phyloP scores from a whole-genome alignment of 441 rosid species.

The Isatis lusitanica region DNA sequence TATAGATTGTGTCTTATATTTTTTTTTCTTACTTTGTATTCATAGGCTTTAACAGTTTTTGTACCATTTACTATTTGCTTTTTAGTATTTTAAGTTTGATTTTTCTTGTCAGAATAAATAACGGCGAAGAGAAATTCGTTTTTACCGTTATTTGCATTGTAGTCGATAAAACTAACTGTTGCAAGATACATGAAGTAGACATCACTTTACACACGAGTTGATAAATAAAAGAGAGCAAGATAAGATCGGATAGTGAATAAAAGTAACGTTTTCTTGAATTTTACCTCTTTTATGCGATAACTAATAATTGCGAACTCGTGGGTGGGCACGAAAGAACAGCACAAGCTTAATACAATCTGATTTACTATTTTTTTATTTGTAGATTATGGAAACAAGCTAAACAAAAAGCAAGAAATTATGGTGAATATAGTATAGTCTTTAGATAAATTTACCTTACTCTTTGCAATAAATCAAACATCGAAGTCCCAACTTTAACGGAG shows the following conservation, averaged over 20 bases:
- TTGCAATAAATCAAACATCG: not conserved
- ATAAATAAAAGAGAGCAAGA: not conserved
- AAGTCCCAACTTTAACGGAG: not conserved
- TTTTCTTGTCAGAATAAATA: constrained; percentile 4
- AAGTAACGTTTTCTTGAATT: not conserved
- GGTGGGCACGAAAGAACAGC: constrained; percentile 15
- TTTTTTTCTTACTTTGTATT: not conserved
- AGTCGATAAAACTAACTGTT: not conserved
- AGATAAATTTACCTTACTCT: not conserved
- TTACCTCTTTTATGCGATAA: not conserved
- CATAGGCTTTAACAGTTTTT: constrained; percentile 1
- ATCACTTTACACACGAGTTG: constrained; percentile 12
- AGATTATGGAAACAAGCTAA: constrained; percentile 4
- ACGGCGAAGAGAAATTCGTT: not conserved
- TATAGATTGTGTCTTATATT: not conserved
- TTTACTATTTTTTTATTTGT: not conserved
- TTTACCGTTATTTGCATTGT: not conserved
- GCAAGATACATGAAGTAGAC: not conserved
- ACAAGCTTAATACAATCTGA: not conserved
- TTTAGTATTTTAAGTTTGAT: not conserved
- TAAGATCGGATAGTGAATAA: constrained; percentile 5
- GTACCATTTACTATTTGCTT: constrained; percentile 10
- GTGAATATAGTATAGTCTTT: not conserved
- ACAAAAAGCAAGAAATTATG: not conserved
- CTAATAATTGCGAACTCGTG: not conserved